Evolutionary conservation across 805 yeast species (phyloP).

Genomic region (Tetrapisispora namnaoensis): DNA sequence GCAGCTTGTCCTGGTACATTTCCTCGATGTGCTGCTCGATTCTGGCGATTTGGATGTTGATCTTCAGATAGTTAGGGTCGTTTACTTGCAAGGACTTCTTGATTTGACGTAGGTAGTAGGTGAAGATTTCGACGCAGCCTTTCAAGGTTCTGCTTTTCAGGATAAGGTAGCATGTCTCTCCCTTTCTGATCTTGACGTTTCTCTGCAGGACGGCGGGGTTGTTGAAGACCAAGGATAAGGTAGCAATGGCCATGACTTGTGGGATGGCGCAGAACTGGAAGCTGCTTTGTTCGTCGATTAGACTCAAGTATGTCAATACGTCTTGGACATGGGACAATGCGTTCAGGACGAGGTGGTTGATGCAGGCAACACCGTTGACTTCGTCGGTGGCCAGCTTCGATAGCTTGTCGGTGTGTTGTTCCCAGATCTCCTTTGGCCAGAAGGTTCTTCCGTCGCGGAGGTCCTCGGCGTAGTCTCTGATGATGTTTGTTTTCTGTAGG

Average conservation of each 20-base stretch:
- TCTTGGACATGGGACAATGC: constrained; percentile 72
- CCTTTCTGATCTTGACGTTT: constrained; percentile 85
- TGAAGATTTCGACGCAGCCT: constrained; percentile 71
- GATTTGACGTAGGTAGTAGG: constrained; percentile 60
- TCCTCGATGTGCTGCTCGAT: constrained; percentile 81
- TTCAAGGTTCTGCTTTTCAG: constrained; percentile 62
- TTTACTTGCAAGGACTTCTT: constrained; percentile 68
- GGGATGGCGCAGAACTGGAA: constrained; percentile 96
- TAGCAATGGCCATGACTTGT: constrained; percentile 99
- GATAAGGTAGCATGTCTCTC: constrained; percentile 72
- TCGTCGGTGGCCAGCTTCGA: constrained; percentile 35
- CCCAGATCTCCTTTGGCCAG: constrained; percentile 95
- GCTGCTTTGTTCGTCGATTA: constrained; percentile 68
- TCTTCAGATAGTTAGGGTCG: constrained; percentile 78
- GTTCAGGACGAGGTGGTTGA: constrained; percentile 71
- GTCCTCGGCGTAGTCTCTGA: constrained; percentile 91
- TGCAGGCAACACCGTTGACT: constrained; percentile 58
- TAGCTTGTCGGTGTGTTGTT: constrained; percentile 67
- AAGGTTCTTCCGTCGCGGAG: constrained; percentile 82
- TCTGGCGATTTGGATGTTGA: constrained; percentile 80
- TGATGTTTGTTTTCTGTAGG: constrained; percentile 91
- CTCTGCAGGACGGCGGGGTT: constrained; percentile 61
- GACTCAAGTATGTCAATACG: constrained; percentile 65
- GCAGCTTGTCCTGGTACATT: constrained; percentile 57
- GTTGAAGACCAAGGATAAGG: constrained; percentile 75